A percentile compares a stretch with the other conserved stretches of the same genome.
Conservation (phyloP, 805 yeast species). For the Yarrowia phangngaensis region DNA sequence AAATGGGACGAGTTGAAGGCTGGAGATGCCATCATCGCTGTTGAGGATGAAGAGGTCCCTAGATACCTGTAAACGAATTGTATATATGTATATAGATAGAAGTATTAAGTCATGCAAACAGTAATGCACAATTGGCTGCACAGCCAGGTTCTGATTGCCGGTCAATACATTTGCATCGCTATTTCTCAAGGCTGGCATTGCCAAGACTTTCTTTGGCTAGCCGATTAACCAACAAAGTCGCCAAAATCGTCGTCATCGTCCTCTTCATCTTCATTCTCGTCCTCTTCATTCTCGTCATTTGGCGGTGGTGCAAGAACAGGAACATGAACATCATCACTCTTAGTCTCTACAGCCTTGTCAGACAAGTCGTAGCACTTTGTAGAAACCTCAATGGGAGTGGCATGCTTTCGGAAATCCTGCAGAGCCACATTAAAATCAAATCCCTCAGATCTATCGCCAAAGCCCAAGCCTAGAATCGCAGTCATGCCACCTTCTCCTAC, state of each 20-base stretch:
- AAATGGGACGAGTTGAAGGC: constrained; percentile 61
- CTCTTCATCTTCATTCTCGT: constrained; percentile 28
- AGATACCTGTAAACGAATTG: constrained; percentile 42
- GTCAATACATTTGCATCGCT: too few relatives aligned
- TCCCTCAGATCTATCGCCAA: constrained; percentile 39
- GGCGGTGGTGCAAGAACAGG: constrained; percentile 37
- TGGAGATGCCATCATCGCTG: constrained; percentile 73
- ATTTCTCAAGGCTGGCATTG: too few relatives aligned
- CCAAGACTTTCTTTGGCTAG: too few relatives aligned
- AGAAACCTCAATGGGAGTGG: constrained; percentile 33
- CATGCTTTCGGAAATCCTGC: constrained; percentile 36
- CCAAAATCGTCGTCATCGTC: constrained; percentile 40
- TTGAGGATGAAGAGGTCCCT: constrained; percentile 60
- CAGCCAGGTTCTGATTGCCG: too few relatives aligned
- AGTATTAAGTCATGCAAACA: too few relatives aligned
- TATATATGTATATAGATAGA: constrained; percentile 26
- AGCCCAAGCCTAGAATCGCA: constrained; percentile 46
- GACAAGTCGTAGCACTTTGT: constrained; percentile 35
- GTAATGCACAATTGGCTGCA: too few relatives aligned
- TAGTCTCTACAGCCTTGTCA: constrained; percentile 29
- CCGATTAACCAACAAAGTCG: constrained; percentile 10
- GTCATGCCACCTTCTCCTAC: constrained; percentile 38
- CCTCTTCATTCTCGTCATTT: constrained; percentile 28
- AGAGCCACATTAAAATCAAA: constrained; percentile 42
- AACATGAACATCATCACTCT: constrained; percentile 25